Evolutionary conservation across 2,329 filamentous ascomycete genomes (phyloP).

Genomic region (Arthrobotrys sinensis): DNA sequence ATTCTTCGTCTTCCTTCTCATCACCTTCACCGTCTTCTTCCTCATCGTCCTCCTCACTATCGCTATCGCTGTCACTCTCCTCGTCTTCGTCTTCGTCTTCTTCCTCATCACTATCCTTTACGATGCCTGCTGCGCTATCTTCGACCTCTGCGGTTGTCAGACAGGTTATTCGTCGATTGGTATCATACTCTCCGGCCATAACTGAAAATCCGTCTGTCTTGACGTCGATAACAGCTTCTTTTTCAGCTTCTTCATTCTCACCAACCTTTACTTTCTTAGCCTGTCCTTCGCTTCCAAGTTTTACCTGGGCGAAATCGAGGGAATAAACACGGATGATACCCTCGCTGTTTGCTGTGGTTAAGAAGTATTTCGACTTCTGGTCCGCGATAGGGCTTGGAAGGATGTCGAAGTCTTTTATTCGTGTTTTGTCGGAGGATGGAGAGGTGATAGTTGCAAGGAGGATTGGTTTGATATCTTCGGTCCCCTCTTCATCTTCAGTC

Average conservation of each 20-base stretch:
- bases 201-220: conserved; percentile 21
- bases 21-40: background rate
- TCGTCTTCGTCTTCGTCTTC: conserved; percentile 19
- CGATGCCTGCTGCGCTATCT: conserved; percentile 29
- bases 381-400: conserved; percentile 66
- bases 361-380: conserved; percentile 70
- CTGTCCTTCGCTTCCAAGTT: conserved; percentile 65
- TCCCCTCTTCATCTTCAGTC: conserved; percentile 65
- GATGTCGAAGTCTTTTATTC: conserved; percentile 91
- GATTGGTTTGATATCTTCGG: conserved; percentile 74
- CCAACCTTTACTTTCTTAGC: conserved; percentile 67
- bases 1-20: conserved; percentile 43
- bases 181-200: conserved; percentile 54
- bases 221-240: conserved; percentile 5
- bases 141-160: conserved; percentile 52
- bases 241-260: conserved; percentile 63
- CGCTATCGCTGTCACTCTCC: conserved; percentile 35
- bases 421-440: conserved; percentile 76
- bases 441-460: conserved; percentile 75
- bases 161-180: conserved; percentile 51
- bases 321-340: conserved; percentile 86
- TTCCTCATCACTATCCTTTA: conserved; percentile 9
- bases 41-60: conserved; percentile 29
- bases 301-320: conserved; percentile 67
- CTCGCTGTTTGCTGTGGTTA: conserved; percentile 86